phyloP scores from a whole-genome alignment of 2,329 filamentous ascomycete genomes.

The Alternaria sp. region DNA sequence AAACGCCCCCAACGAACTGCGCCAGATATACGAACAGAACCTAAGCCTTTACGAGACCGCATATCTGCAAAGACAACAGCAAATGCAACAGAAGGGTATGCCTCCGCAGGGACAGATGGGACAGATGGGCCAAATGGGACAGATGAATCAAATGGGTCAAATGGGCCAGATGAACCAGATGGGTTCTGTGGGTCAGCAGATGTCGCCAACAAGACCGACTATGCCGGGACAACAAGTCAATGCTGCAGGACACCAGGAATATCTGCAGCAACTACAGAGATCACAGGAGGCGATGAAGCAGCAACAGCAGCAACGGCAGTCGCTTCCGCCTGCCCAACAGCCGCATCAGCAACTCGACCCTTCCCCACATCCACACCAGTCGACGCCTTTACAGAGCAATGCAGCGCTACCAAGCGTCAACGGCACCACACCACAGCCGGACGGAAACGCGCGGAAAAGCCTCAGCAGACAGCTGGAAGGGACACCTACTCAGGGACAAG shows the following conservation, averaged over 20 bases:
- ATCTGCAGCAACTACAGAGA: constrained; percentile 53
- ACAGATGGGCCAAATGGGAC: constrained; percentile 4
- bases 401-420: constrained; percentile 55
- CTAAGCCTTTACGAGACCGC: constrained; percentile 77
- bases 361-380: constrained; percentile 29
- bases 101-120: constrained; percentile 36
- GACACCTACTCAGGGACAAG: constrained; percentile 42
- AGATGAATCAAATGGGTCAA: constrained; percentile 7
- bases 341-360: constrained; percentile 27
- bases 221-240: constrained; percentile 46
- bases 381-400: constrained; percentile 55
- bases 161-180: constrained; percentile 2
- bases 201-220: constrained; percentile 44
- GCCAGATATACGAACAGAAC: constrained; percentile 76
- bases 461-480: constrained; percentile 45
- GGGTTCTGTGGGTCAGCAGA: constrained; percentile 35
- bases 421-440: constrained; percentile 54
- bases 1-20: constrained; percentile 71
- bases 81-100: constrained; percentile 47
- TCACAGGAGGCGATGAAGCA: constrained; percentile 48
- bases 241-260: constrained; percentile 57
- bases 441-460: constrained; percentile 45
- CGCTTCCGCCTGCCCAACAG: constrained; percentile 49
- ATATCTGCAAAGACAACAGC: constrained; percentile 62
- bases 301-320: constrained; percentile 38